Evolutionary conservation across 2,329 filamentous ascomycete genomes (phyloP), one percentile per base, ranked within the genome.

Genomic region (Aspergillus sp.): DNA sequence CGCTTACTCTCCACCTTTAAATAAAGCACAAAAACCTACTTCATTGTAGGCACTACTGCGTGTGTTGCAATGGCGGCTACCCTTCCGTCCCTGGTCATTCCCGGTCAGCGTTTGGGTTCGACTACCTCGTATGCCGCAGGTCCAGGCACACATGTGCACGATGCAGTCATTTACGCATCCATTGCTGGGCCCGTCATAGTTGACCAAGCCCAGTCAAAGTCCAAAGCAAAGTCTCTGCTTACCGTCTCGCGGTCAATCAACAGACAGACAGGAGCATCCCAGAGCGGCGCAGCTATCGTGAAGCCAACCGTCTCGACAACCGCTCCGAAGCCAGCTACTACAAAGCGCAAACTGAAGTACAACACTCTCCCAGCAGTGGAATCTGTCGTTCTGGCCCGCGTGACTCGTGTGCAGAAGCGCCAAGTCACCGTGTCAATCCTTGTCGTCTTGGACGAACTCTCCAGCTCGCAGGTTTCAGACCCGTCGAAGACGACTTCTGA

Each of bases 341-440:
- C 46, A 30, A 58, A 54, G 5, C 55, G 54, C 49, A 63, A 67
- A 43, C 65, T 72, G 58, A 81, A 80, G 65, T 80, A 81, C 52
- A 86, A 89, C 66, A 81, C 90, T 45, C 78, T 96, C 6, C 93
- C 93, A 1, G 82, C 87, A 56, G 88, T 96, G 37, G 81, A 84
- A 61, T 86, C 86, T 58, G 76, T 83, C 13, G 88, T 97, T 35
- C 80, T 98, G 35, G 90, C 88, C 54, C 83, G 86, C 32, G 88
- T 98, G 37, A 88, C 88, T 32, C 85, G 91, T 43, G 85, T 96
- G 48, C 85, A 87, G 66, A 85, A 88, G 42, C 83, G 86, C 53
- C 90, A 95, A 72, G 90, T 89, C 5, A 86, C 85, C 22, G 84
- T 94, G 46, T 85, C 86, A 19, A 96, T 97, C 57, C 79, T 95